These are phyloP conservation scores for Colletotrichum viniferum DNA, from an alignment of 2,329 filamentous ascomycete genomes.

Conservation along the genomic window DNA sequence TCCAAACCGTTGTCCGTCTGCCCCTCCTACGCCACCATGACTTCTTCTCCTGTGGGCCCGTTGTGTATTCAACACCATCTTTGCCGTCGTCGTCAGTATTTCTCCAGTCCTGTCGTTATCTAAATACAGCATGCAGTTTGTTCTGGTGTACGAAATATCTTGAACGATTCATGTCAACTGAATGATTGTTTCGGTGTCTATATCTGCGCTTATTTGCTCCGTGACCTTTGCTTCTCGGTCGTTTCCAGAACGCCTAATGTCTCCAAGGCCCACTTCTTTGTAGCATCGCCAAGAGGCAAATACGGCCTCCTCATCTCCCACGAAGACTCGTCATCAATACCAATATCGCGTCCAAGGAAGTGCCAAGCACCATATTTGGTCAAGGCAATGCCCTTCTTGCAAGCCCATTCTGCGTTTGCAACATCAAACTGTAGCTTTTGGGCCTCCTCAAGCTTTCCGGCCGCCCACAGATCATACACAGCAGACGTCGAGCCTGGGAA, in stretches of 20 bases:
- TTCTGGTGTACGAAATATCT: no score
- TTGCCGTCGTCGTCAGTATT: no score
- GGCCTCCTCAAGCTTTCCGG: constrained; percentile 40
- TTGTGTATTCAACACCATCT: no score
- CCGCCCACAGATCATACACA: constrained; percentile 45
- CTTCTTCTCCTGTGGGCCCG: no score
- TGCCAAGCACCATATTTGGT: constrained; percentile 52
- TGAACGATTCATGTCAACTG: no score
- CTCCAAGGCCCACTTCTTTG: constrained; percentile 46
- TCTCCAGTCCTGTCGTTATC: no score
- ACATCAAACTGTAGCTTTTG: constrained; percentile 44
- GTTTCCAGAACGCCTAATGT: constrained; percentile 41
- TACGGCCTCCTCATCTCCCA: constrained; percentile 51
- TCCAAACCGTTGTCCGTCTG: no score
- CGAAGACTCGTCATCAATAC: constrained; percentile 34
- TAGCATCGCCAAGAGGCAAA: constrained; percentile 36
- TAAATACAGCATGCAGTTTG: no score
- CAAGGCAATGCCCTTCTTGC: constrained; percentile 50
- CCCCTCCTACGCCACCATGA: no score
- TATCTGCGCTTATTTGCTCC: not conserved
- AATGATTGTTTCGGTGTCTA: no score
- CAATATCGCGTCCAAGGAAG: constrained; percentile 42
- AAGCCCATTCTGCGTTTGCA: constrained; percentile 53
- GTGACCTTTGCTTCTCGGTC: constrained; percentile 29
- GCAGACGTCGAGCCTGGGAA: constrained; percentile 46